Conservation (phyloP, 805 yeast genomes). For the Saccharomycopsis guyanensis region DNA sequence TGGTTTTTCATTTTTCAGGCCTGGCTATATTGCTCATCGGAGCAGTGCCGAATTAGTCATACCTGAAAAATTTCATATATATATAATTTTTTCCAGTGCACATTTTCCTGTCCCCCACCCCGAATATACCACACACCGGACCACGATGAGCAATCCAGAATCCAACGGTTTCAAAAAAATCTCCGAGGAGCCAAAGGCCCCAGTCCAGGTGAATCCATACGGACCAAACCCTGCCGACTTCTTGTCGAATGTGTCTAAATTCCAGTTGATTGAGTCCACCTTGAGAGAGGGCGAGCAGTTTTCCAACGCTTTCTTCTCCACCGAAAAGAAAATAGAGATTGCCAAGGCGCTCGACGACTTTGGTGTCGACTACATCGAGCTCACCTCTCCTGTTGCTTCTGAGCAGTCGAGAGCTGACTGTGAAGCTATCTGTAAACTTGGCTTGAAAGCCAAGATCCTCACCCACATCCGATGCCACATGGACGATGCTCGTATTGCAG, state of each 20-base stretch:
- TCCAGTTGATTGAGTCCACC: conserved; percentile 91
- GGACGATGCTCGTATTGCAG: conserved; percentile 98
- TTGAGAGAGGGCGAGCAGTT: conserved; percentile 98
- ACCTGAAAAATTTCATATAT: neutral
- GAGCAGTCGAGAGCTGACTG: conserved; percentile 91
- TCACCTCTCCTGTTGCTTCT: conserved; percentile 96
- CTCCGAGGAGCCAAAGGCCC: conserved; percentile 35
- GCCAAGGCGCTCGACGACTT: conserved; percentile 96
- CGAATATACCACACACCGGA: no score
- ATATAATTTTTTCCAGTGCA: neutral
- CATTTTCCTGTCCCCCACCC: neutral
- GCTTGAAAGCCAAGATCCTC: conserved; percentile 88
- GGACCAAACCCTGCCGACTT: conserved; percentile 94
- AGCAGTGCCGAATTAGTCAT: neutral
- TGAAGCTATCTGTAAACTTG: conserved; percentile 97
- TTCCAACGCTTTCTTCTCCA: conserved; percentile 91
- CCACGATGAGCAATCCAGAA: conserved; percentile 12
- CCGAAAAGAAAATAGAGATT: conserved; percentile 92
- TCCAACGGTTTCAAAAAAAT: conserved; percentile 36
- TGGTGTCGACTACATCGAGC: conserved; percentile 96
- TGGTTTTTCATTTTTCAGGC: neutral
- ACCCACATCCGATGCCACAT: conserved; percentile 98
- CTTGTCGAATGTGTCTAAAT: conserved; percentile 79
- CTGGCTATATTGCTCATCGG: neutral
- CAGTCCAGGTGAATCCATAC: conserved; percentile 59